Evolutionary conservation across 768 basidiomycete genomes (phyloP), one percentile per base, ranked within the genome.

Genomic region (Leccinum obscurum): DNA sequence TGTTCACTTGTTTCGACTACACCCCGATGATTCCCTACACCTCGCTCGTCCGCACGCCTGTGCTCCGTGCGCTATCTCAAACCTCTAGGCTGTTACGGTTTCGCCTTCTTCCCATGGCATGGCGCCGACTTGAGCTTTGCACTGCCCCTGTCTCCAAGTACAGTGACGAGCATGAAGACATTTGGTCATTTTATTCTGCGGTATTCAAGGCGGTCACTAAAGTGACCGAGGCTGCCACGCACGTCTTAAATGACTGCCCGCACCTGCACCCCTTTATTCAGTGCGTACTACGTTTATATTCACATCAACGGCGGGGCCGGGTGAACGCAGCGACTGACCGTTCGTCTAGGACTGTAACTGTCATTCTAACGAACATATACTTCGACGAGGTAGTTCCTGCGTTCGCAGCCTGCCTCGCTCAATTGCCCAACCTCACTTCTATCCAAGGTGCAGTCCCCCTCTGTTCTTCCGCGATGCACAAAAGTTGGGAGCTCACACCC

Each of bases 41-140:
- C 3, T 5, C 11, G 13, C 59, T 58, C 41, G 48, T 22, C 41
- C 56, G 56, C 14, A 52, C 51, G 10, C 50, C 44, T 17, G 44
- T 35, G 34, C 49, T 58, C n/a, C 57, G 58, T 3, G 61, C 52
- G 4, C 22, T 66, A 22, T 66, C 62, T 3, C 24, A 37, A 48
- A 66, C 57, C 4, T 61, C 55, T 1, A 37, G 55, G 7, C 24
- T 66, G 3, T 50, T 67, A 14, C 57, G 66, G 17, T 55, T 59
- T 6, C 62, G 59, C 22, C 66, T 59, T 49, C 52, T 64, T 14
- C 44, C 46, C 6, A 55, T 67, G 59, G 66, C 65, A 10, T 67
- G 65, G 66, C 54, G 13, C 15, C 54, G 48, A 9, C 4, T 61
- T 3, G 56, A 59, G 4, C 46, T 66, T 2, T 67, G 57, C 39